Evolutionary conservation across 108 stramenopile genomes (phyloP), one percentile per base, ranked within the genome.

Genomic region (Cyclotella sp.): DNA sequence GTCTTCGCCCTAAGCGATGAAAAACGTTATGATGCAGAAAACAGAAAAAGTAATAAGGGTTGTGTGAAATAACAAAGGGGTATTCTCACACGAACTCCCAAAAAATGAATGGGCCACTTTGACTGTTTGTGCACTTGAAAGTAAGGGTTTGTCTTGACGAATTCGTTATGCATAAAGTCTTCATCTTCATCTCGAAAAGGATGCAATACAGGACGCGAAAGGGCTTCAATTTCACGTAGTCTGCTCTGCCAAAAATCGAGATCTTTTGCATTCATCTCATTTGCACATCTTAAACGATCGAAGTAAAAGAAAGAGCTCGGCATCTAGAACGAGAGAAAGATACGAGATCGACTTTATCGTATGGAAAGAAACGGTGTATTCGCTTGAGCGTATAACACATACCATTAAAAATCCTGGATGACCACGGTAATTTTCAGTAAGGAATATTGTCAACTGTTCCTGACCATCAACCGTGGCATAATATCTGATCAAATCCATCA

Each of bases 51-150:
- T n/a, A n/a, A n/a, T n/a, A n/a, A n/a, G n/a, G n/a, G n/a, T n/a
- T n/a, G n/a, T n/a, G n/a, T n/a, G n/a, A n/a, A n/a, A n/a, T n/a
- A n/a, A n/a, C n/a, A n/a, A n/a, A n/a, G n/a, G n/a, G n/a, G n/a
- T n/a, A n/a, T n/a, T n/a, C n/a, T n/a, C n/a, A n/a, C n/a, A n/a
- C n/a, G 65, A 1, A 88, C 84, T 21, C 88, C 91, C 21, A 79
- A 78, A 64, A 90, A 93, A 55, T 89, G 87, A 22, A 93, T 86
- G 15, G 91, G 91, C 89, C 89, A 93, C 3, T 40, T 72, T 9
- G 54, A 49, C 70, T 83, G 80, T 65, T 84, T 79, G 13, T 75
- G 62, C 10, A 65, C 53, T 57, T 70, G 55, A 76, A 72, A 70
- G 53, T 55, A 52, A 44, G 22, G 16, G 79, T 19, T 18, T 54